Evolutionary conservation across 31 red algal species (phyloP).

Genomic region (Asparagopsis taxiformis): DNA sequence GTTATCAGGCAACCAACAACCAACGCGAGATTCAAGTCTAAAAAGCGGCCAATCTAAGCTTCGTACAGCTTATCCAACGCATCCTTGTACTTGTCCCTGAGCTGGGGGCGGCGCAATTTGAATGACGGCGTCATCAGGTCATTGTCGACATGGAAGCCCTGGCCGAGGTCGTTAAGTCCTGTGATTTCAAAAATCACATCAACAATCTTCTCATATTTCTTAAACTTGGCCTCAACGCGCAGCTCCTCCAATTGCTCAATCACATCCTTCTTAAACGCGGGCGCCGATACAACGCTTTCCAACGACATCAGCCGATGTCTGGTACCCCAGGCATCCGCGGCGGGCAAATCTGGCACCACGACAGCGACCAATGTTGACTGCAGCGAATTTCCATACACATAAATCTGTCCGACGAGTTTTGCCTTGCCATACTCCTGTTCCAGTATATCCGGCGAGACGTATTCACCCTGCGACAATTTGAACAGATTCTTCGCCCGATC

Average conservation of each 20-base stretch:
- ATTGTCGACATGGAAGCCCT: slow-evolving; percentile 90
- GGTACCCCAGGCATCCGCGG: slow-evolving; percentile 61
- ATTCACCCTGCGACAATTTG: slow-evolving; percentile 94
- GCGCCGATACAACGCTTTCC: slow-evolving; percentile 50
- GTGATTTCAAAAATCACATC: slow-evolving; percentile 68
- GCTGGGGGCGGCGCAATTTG: slow-evolving; percentile 91
- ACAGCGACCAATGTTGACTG: slow-evolving; percentile 69
- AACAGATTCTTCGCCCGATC: slow-evolving; percentile 97
- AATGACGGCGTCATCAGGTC: slow-evolving; percentile 92
- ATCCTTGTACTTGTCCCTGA: slow-evolving; percentile 68
- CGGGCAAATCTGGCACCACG: slow-evolving; percentile 76
- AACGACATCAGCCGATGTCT: slow-evolving; percentile 16
- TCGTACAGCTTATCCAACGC: slow-evolving; percentile 78
- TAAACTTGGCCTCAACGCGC: slow-evolving; percentile 44
- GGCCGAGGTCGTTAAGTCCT: slow-evolving; percentile 81
- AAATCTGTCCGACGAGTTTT: slow-evolving; percentile 89
- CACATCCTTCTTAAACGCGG: slow-evolving; percentile 72
- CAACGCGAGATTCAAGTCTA: no score
- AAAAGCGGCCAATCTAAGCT: no score
- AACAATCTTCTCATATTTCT: slow-evolving; percentile 85
- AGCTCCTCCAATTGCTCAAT: slow-evolving; percentile 67
- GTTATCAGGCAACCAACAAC: no score
- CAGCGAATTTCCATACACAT: slow-evolving; percentile 87
- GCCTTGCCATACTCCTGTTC: slow-evolving; percentile 80
- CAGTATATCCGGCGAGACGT: slow-evolving; percentile 85